phyloP scores from a whole-genome alignment of 2,329 filamentous ascomycete genomes.

The Ciborinia camelliae region DNA sequence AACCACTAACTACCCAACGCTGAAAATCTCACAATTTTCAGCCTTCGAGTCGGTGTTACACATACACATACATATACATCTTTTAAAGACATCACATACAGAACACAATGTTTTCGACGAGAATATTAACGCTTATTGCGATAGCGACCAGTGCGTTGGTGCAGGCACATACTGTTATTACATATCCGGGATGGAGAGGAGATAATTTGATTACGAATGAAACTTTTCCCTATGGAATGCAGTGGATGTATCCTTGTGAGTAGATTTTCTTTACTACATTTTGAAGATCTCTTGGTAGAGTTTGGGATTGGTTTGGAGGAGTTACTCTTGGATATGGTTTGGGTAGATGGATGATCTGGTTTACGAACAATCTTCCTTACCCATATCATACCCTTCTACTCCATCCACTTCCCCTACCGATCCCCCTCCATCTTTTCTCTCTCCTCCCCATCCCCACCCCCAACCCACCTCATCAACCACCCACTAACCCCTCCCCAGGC shows the following conservation, averaged over 20 bases:
- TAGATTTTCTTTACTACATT: constrained; percentile 17
- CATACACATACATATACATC: no score
- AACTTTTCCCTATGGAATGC: constrained; percentile 40
- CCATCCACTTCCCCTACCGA: not conserved
- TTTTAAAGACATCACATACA: not conserved
- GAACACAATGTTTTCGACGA: constrained; percentile 9
- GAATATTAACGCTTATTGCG: constrained; percentile 1
- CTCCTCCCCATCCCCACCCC: not conserved
- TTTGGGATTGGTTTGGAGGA: not conserved
- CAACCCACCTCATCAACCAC: not conserved
- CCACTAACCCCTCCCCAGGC: constrained; percentile 50
- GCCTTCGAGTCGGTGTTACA: not conserved
- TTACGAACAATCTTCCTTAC: not conserved
- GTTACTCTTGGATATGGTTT: not conserved
- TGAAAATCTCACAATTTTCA: not conserved
- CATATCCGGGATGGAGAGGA: constrained; percentile 42
- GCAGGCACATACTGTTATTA: constrained; percentile 42
- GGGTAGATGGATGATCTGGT: not conserved
- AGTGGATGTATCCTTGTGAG: constrained; percentile 42
- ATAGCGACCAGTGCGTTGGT: constrained; percentile 26
- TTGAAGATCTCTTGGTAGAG: not conserved
- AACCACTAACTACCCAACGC: not conserved
- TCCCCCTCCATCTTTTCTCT: not conserved
- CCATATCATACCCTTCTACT: not conserved
- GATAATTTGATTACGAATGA: constrained; percentile 41